Base-by-base conservation (phyloP, 805 yeast genomes). In the Schwanniomyces vanrijiae region DNA sequence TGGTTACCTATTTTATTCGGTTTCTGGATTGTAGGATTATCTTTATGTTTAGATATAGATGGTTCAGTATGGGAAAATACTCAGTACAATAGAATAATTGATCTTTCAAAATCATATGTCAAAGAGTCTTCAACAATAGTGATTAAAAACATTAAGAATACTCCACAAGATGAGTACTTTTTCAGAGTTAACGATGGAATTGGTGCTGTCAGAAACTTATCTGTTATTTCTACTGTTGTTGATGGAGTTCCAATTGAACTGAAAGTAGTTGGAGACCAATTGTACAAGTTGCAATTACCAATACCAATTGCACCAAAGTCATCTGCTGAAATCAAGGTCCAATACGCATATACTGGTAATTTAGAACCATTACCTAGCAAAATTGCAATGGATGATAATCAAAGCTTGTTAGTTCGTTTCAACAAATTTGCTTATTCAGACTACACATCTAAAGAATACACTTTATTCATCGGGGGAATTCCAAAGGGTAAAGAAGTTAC, bases 291-390 rank as follows among this genome's bases (percentile, higher is more conserved):
- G 25, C 62, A 59, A 29, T 68, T 90, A 43, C 87, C 88, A 10
- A 71, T 73, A 39, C 87, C 94, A 34, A 68, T 91, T 46, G 77
- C 85, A 8, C 88, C 95, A 22, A 80, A 82, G 29, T 76, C 82
- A 20, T 66, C 68, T 26, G 62, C 75, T 40, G 70, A 75, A 31
- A 58, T 92, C 39, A 65, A 69, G 33, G 66, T 84, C 14, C 73
- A 80, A 26, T 66, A 75, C 50, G 78, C 81, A 2, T 69, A 78
- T 47, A 73, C 80, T 26, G 71, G 75, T 47, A 62, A 69, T 29
- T 57, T 84, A 41, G 50, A 55, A 43, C 89, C 97, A 37, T 62
- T 78, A 43, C 97, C 98, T 1, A 76, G 74, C 43, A 68, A 73
- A 50, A 80, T 86, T 37, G 73, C 67, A 14, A 75, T 91, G 70